Percentiles rank a stretch among this genome's conserved stretches.
Evolutionary conservation across 1,284 basidiomycete genomes (phyloP).

Genomic region (Trametes polyzona): DNA sequence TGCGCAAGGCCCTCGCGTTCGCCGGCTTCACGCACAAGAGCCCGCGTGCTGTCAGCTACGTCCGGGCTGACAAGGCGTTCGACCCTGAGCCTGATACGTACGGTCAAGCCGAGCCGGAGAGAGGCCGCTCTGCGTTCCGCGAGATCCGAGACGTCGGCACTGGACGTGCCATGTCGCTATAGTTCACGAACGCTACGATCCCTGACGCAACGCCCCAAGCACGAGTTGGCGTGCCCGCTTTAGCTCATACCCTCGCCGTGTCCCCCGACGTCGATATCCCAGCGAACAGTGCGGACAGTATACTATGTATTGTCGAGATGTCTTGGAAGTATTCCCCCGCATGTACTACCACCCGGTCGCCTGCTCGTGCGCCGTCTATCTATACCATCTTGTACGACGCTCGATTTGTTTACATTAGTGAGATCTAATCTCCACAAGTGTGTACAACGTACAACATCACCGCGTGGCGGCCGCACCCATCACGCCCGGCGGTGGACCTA

Average conservation of each 20-base stretch:
- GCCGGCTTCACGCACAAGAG: slow-evolving; percentile 90
- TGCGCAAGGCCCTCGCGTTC: slow-evolving; percentile 90
- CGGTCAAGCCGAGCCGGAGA: slow-evolving; percentile 50
- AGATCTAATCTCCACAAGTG: slow-evolving; percentile 20
- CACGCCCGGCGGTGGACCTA: slow-evolving; percentile 23
- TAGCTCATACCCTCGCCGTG: slow-evolving; percentile 23
- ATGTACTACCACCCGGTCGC: slow-evolving; percentile 19
- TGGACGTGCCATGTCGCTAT: slow-evolving; percentile 81
- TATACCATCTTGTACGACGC: slow-evolving; percentile 15
- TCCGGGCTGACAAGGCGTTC: slow-evolving; percentile 73
- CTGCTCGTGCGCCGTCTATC: slow-evolving; percentile 12
- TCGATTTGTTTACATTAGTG: slow-evolving; percentile 12
- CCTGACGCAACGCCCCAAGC: slow-evolving; percentile 21
- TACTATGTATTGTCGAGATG: slow-evolving; percentile 14
- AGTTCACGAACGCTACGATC: slow-evolving; percentile 19
- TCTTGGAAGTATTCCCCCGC: slow-evolving; percentile 10
- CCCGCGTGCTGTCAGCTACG: slow-evolving; percentile 75
- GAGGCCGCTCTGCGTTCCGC: slow-evolving; percentile 65
- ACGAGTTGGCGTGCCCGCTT: slow-evolving; percentile 22
- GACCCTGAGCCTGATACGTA: slow-evolving; percentile 55
- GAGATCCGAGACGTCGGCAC: slow-evolving; percentile 59
- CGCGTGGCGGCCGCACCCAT: slow-evolving; percentile 23
- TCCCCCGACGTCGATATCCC: slow-evolving; percentile 7
- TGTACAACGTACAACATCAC: slow-evolving; percentile 15
- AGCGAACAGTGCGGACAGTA: slow-evolving; percentile 2